These are phyloP conservation scores for Rhodotorula babjevae DNA, from an alignment of 768 basidiomycete species.

Conservation along the genomic window DNA sequence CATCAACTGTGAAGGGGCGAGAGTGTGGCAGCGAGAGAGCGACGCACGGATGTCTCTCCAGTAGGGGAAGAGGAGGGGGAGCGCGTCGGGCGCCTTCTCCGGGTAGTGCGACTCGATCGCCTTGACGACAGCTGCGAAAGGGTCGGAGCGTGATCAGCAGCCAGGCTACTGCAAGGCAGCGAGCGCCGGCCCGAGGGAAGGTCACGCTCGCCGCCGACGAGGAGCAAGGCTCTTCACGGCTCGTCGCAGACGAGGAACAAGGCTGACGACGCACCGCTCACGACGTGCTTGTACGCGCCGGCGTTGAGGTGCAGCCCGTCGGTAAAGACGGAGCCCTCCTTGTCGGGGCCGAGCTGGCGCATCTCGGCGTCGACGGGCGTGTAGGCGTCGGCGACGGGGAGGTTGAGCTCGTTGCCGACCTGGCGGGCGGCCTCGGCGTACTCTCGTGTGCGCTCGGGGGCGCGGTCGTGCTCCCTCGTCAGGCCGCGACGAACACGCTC, in stretches of 20 bases:
- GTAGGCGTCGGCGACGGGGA: constrained; percentile 21
- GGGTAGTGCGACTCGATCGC: constrained; percentile 20
- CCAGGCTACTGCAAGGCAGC: no score
- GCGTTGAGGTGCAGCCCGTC: constrained; percentile 34
- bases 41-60: constrained; percentile 26
- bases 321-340: neutral
- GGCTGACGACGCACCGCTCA: constrained; percentile 11
- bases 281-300: constrained; percentile 18
- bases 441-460: constrained; percentile 8
- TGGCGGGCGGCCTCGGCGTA: constrained; percentile 24
- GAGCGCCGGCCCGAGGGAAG: no score
- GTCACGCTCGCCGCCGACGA: no score
- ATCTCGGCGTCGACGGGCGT: neutral
- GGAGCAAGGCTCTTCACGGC: no score
- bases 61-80: constrained; percentile 26
- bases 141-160: no score
- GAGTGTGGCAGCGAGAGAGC: no score
- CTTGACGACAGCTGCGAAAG: constrained; percentile 9
- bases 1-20: neutral
- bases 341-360: neutral
- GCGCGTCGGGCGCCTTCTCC: constrained; percentile 21
- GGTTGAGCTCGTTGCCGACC: constrained; percentile 2
- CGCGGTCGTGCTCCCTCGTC: constrained; percentile 2
- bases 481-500: constrained; percentile 2
- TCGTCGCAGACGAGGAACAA: no score